A percentile compares a stretch with the other conserved stretches of the same genome.
These are phyloP conservation scores for Crithidia expoeki DNA, from an alignment of 208 protist species.

Conservation along the genomic window DNA sequence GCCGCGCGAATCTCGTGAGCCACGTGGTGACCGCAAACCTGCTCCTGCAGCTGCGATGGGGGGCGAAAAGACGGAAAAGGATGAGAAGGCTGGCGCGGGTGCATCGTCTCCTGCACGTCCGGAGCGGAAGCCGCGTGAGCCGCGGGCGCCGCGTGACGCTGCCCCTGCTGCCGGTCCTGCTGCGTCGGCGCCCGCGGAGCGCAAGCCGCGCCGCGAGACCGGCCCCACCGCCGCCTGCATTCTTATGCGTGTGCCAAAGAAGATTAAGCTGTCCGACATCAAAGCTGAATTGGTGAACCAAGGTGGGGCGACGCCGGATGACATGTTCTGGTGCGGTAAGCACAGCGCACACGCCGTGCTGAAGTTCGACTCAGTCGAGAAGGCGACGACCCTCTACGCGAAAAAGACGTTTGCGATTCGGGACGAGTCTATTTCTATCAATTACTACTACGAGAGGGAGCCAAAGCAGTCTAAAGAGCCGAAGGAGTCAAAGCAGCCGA, in stretches of 20 bases:
- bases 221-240: conserved; percentile 47
- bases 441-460: conserved; percentile 31
- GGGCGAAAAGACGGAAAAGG: conserved; percentile 5
- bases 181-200: not conserved
- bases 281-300: conserved; percentile 37
- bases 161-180: conserved; percentile 6
- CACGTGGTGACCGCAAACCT: no score
- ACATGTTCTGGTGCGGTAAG: conserved; percentile 77
- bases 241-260: conserved; percentile 61
- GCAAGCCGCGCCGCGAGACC: conserved; percentile 16
- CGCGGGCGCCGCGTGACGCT: not conserved
- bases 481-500: not conserved
- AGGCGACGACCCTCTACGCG: conserved; percentile 30
- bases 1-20: conserved; percentile 30
- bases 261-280: conserved; percentile 67
- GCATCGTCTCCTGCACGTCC: not conserved
- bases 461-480: no score
- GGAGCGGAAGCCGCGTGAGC: not conserved
- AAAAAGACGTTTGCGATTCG: conserved; percentile 39
- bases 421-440: conserved; percentile 19
- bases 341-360: conserved; percentile 61
- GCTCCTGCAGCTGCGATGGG: conserved; percentile 11
- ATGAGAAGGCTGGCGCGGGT: not conserved
- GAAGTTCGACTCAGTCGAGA: conserved; percentile 36
- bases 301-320: conserved; percentile 33